phyloP scores from a whole-genome alignment of 2,329 filamentous ascomycete species.

The Zymoseptoria crescenta region DNA sequence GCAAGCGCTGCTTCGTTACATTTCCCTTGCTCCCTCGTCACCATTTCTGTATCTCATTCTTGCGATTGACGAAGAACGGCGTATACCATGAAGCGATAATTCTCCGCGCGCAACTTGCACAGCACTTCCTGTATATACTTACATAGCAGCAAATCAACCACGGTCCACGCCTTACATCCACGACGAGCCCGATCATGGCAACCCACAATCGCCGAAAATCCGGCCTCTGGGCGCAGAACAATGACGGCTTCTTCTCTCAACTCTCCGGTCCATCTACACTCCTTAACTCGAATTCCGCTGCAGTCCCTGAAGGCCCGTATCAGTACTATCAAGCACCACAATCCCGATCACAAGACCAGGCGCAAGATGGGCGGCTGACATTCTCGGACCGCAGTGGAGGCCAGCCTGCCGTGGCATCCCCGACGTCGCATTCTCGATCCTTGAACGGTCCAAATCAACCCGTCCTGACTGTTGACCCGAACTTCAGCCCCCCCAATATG shows the following conservation, averaged over 20 bases:
- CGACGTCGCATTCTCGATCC: not conserved
- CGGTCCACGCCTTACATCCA: not conserved
- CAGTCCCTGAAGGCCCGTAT: constrained; percentile 17
- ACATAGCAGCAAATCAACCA: not conserved
- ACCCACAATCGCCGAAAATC: constrained; percentile 22
- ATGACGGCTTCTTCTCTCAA: constrained; percentile 19
- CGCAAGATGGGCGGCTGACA: constrained; percentile 16
- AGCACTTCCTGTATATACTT: no score
- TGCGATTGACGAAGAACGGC: not conserved
- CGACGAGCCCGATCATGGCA: not conserved
- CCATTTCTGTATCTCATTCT: not conserved
- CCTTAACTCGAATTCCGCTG: constrained; percentile 1
- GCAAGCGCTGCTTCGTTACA: not conserved
- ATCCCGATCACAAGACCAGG: not conserved
- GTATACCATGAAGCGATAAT: not conserved
- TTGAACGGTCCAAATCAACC: constrained; percentile 3
- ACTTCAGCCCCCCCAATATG: constrained; percentile 23
- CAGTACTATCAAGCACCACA: constrained; percentile 26
- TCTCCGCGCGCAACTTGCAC: no score
- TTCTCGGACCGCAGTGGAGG: constrained; percentile 24
- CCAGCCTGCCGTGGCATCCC: not conserved
- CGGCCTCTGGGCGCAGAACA: constrained; percentile 24
- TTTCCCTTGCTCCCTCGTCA: not conserved
- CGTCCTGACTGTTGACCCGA: constrained; percentile 18
- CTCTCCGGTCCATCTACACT: constrained; percentile 7